Conservation (phyloP, 768 basidiomycete species). For the Termitomyces sp. region DNA sequence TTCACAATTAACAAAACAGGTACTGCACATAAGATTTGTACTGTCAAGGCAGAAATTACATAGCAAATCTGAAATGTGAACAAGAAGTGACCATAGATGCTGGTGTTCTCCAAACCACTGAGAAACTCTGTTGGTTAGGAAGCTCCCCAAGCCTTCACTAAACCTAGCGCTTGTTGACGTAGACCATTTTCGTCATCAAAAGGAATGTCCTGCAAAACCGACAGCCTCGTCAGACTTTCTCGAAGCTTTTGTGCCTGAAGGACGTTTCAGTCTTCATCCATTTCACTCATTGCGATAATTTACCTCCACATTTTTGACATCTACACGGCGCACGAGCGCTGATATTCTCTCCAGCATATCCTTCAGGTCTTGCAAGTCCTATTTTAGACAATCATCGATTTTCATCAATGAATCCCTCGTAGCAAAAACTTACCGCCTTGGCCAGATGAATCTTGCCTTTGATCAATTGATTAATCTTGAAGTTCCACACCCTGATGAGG, state of each 20-base stretch:
- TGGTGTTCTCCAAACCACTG: not conserved
- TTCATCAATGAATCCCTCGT: not conserved
- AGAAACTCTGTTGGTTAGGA: not conserved
- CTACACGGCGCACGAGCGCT: not conserved
- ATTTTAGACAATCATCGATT: not conserved
- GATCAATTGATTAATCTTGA: slow-evolving; percentile 7
- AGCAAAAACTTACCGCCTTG: not conserved
- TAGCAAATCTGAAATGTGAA: not conserved
- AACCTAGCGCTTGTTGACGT: slow-evolving; percentile 1
- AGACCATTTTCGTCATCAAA: slow-evolving; percentile 14
- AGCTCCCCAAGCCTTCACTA: slow-evolving; percentile 3
- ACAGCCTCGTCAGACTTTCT: slow-evolving; percentile 9
- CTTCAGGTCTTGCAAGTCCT: slow-evolving; percentile 8
- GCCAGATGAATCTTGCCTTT: slow-evolving; percentile 9
- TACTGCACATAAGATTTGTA: slow-evolving; percentile 3
- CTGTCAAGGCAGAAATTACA: not conserved
- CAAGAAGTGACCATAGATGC: not conserved
- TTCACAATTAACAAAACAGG: not conserved
- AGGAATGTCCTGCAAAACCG: slow-evolving; percentile 10
- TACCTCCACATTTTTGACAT: slow-evolving; percentile 7
- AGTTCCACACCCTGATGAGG: slow-evolving; percentile 4
- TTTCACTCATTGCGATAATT: not conserved
- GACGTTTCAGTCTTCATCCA: not conserved
- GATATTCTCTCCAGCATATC: slow-evolving; percentile 8
- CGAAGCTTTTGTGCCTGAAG: slow-evolving; percentile 6